Base-by-base conservation (phyloP, 345 rosid genomes). In the Acer campestre region DNA sequence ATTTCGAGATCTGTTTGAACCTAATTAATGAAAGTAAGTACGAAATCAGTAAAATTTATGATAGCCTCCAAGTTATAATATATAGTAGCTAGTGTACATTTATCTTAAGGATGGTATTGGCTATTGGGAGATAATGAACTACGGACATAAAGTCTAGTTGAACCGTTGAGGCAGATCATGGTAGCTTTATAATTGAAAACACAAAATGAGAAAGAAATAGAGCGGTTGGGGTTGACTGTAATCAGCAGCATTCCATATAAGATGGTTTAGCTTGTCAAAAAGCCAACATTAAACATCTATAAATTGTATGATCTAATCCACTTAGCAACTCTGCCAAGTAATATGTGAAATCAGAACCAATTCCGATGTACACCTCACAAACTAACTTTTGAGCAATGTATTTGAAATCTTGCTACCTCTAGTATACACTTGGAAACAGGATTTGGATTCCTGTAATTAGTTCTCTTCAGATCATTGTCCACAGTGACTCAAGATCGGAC, bases 1-100 rank as follows among this genome's bases (percentile, higher is more conserved):
- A 73, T 0, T 14, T 17, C 48, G 16, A 65, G 23, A 61, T 61
- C 20, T 2, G 14, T 53, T 53, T 53, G 22, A 42, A n/a, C 53
- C 75, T 22, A 13, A 71, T 20, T 55, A 56, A 71, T 35, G 66
- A 7, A 53, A 53, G 58, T n/a, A 53, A 53, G 58, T 53, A 40
- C 6, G 20, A 23, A 61, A 62, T 61, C 10, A 9, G 13, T 13
- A 23, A 27, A 61, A 23, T 17, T 22, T 22, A 29, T 10, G 9
- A 56, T n/a, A n/a, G 17, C 17, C 42, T 27, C 74, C 40, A 55
- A 29, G n/a, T 42, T 4, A 71, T 29, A 48, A 48, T 14, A 14
- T 49, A 16, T 53, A 49, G 2, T 22, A 27, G 12, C 22, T 17
- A 25, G 42, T 70, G 17, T 51, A 31, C 61, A 23, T 48, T 48